phyloP scores from a whole-genome alignment of 768 basidiomycete species.

The Pisolithus microcarpus region DNA sequence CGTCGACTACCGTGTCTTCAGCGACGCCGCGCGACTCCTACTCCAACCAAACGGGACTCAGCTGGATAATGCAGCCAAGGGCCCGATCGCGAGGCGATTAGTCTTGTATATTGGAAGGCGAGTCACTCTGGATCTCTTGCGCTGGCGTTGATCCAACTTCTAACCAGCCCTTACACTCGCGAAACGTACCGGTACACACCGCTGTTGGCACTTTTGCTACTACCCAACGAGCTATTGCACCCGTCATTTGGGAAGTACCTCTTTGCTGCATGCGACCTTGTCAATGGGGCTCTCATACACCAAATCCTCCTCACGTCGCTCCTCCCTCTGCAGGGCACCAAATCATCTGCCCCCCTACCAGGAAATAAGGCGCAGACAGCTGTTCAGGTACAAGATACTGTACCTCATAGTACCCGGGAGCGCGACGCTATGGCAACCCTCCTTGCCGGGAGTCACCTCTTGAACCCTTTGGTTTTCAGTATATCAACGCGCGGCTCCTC shows the following conservation, averaged over 20 bases:
- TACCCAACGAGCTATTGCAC: conserved; percentile 76
- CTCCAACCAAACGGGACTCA: conserved; percentile 33
- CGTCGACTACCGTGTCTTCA: conserved; percentile 93
- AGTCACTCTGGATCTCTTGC: conserved; percentile 27
- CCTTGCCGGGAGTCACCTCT: conserved; percentile 68
- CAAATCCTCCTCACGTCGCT: conserved; percentile 46
- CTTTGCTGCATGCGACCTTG: conserved; percentile 77
- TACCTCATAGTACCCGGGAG: neutral
- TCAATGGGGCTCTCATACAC: conserved; percentile 71
- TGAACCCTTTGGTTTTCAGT: conserved; percentile 91
- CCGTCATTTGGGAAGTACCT: conserved; percentile 87
- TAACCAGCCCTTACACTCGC: conserved; percentile 74
- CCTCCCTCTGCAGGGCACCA: conserved; percentile 26
- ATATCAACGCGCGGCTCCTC: conserved; percentile 97
- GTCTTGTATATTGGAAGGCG: conserved; percentile 63
- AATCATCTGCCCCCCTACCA: neutral
- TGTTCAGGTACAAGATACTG: neutral
- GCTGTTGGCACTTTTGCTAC: conserved; percentile 72
- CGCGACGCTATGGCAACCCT: conserved; percentile 37
- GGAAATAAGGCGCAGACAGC: conserved; percentile 4
- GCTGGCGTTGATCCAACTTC: conserved; percentile 2
- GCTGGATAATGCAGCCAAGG: conserved; percentile 49
- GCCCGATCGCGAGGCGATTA: conserved; percentile 41
- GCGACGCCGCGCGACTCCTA: conserved; percentile 77
- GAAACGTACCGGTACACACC: conserved; percentile 97